Conservation (phyloP, 371 early-diverging fungal genomes). For the Parasitella parasitica region DNA sequence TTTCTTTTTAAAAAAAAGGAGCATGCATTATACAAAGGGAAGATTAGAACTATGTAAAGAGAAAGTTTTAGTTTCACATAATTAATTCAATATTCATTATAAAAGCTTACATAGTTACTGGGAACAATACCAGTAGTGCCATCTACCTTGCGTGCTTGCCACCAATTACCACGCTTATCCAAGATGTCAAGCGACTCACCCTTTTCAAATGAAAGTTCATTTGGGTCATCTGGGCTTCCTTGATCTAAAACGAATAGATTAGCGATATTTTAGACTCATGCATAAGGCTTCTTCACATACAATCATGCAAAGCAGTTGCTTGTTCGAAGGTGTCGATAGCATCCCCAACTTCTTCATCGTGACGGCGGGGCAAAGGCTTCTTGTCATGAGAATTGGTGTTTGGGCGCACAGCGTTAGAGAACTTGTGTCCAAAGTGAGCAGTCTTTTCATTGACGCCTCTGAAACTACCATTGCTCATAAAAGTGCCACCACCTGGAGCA, state of each 20-base stretch:
- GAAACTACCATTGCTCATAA: conserved; percentile 2
- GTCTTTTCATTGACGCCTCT: neutral
- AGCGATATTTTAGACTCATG: neutral
- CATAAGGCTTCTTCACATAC: conserved; percentile 27
- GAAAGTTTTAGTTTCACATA: neutral
- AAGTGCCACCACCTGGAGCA: conserved; percentile 54
- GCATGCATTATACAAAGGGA: neutral
- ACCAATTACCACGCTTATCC: conserved; percentile 95
- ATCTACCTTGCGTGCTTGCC: conserved; percentile 86
- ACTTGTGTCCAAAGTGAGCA: conserved; percentile 14
- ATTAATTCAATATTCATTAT: neutral
- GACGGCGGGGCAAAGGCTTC: conserved; percentile 9
- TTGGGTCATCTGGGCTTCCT: conserved; percentile 88
- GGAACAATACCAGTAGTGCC: conserved; percentile 91
- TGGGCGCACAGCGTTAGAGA: conserved; percentile 22
- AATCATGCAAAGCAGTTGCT: conserved; percentile 38
- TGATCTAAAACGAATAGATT: conserved; percentile 51
- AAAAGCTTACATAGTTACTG: conserved; percentile 74
- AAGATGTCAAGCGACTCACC: conserved; percentile 84
- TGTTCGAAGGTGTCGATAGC: conserved; percentile 6
- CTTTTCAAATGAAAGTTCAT: conserved; percentile 89
- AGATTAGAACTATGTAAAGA: conserved; percentile 7
- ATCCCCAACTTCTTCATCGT: conserved; percentile 16
- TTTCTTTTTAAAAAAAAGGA: neutral
- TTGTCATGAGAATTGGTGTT: conserved; percentile 12